phyloP scores from a whole-genome alignment of 108 stramenopile genomes.

The Tribonema minus region DNA sequence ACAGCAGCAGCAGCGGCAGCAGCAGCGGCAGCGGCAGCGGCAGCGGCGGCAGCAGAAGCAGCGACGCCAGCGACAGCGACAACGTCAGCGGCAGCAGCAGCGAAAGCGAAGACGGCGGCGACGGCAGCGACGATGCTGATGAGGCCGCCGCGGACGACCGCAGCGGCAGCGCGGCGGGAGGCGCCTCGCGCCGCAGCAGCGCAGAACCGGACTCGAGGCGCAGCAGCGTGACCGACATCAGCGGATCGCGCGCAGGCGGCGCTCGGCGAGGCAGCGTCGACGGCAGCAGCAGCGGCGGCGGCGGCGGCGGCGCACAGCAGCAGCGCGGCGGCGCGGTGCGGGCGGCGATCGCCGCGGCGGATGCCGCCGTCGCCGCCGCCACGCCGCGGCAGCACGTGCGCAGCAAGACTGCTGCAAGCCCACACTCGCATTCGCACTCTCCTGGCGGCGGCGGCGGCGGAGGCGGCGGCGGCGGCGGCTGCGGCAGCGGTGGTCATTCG shows the following conservation, averaged over 20 bases:
- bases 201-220: too few relatives aligned
- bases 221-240: neutral
- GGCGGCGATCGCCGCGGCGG: neutral
- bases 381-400: neutral
- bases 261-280: too few relatives aligned
- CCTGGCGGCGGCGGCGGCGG: neutral
- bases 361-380: neutral
- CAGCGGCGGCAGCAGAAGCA: conserved; percentile 7
- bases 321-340: neutral
- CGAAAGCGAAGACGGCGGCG: neutral
- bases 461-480: too few relatives aligned
- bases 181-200: too few relatives aligned
- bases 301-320: neutral
- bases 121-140: too few relatives aligned
- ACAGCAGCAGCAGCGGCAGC: neutral
- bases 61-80: conserved; percentile 1
- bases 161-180: too few relatives aligned
- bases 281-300: conserved; percentile 1
- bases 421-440: neutral
- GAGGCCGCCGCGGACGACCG: too few relatives aligned
- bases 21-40: neutral
- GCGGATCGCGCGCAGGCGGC: neutral
- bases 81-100: neutral
- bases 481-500: neutral
- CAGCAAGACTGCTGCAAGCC: neutral